Evolutionary conservation across 1,284 basidiomycete species (phyloP), one percentile per base, ranked within the genome.

Genomic region (Fistulinella staudtii): DNA sequence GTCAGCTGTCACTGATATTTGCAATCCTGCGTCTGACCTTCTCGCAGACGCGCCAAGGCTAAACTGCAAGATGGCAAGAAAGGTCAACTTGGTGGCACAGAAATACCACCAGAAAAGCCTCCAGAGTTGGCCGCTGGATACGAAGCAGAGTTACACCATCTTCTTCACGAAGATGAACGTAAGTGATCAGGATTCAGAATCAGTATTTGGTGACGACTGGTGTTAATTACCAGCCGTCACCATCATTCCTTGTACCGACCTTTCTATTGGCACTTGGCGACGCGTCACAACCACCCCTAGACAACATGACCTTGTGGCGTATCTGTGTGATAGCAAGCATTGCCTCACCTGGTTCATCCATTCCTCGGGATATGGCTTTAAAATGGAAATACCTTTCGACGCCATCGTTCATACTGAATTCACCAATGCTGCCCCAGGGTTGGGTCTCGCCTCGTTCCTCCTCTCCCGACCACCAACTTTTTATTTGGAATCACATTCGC

Each of bases 311-410:
- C 71, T 90, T 6, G 71, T 89, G 31, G 84, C 83, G 3, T 90
- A 89, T 64, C 68, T 83, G 17, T 87, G 76, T 61, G 80, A 87
- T 27, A 52, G 64, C 37, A 81, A 76, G 53, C 77, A 74, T 29
- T 80, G 75, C 53, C 66, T 90, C 34, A 78, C 76, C 2, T 90
- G 87, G 87, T 89, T 83, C 63, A 80, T 90, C 50, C 76, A 80
- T 34, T 83, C 82, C 14, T 72, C 68, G 1, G 85, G 84, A 22
- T 75, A 75, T 52, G 78, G 82, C 28, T 89, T 88, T 73, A 89
- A 89, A 64, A 89, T 90, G 82, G 83, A 85, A 51, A 74, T 89
- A n/a, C 76, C 83, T 4, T 87, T 84, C 60, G 71, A 78, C 45
- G 72, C 62, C 50, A 79, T 90, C 49, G 52, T 72, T 17, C 70